Conservation (phyloP, 805 yeast species). For the Candida ipomoeae region DNA sequence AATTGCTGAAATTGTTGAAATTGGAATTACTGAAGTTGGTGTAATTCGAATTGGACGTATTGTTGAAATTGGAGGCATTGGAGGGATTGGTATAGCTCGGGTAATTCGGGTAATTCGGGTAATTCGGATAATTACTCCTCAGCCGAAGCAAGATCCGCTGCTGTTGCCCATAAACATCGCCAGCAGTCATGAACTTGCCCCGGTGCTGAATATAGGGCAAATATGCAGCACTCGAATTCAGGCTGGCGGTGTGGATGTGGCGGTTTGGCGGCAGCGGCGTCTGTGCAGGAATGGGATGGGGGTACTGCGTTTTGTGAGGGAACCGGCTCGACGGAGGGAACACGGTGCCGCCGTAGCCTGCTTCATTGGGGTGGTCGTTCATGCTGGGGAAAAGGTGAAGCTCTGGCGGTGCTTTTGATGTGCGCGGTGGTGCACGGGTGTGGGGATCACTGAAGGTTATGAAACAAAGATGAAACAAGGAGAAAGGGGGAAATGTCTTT, state of each 20-base stretch:
- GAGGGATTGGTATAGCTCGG: background rate
- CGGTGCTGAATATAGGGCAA: slow-evolving; percentile 48
- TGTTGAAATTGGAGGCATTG: background rate
- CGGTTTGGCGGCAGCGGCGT: background rate
- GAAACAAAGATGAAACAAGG: background rate
- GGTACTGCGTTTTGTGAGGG: background rate
- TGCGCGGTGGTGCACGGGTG: slow-evolving; percentile 2
- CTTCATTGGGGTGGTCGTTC: background rate
- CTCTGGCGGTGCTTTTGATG: background rate
- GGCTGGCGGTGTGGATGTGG: slow-evolving; percentile 11
- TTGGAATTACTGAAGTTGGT: too few species aligned
- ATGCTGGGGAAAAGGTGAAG: background rate
- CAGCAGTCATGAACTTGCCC: slow-evolving; percentile 41
- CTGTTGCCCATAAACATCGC: slow-evolving; percentile 37
- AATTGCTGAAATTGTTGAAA: too few species aligned
- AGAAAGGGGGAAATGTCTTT: too few species aligned
- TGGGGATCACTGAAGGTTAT: background rate
- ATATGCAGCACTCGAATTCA: slow-evolving; percentile 27
- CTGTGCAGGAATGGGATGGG: background rate
- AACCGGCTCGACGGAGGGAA: slow-evolving; percentile 9
- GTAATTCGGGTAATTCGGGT: background rate
- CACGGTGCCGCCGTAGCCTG: background rate
- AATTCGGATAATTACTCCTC: background rate
- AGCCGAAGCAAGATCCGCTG: slow-evolving; percentile 17
- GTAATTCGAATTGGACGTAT: too few species aligned